Evolutionary conservation across 164 flowering plant genomes (phyloP).

Genomic region (Liriodendron chinense): DNA sequence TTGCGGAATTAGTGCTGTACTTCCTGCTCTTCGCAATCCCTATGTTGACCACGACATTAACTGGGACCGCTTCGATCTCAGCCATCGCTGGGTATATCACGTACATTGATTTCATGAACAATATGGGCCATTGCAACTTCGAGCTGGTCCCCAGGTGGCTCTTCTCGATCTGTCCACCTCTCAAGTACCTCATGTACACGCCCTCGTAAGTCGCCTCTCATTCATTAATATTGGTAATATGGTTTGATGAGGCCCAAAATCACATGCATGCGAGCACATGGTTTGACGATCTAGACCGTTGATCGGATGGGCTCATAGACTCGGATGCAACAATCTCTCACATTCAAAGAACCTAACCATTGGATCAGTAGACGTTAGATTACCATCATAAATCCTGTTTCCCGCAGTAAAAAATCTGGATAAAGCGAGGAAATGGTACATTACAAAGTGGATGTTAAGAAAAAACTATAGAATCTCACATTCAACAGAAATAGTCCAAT

Average conservation of each 20-base stretch:
- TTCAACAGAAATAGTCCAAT: no score
- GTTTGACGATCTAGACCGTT: background rate
- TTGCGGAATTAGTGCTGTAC: conserved; percentile 46
- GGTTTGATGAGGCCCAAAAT: no score
- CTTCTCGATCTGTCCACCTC: conserved; percentile 38
- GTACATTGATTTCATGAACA: conserved; percentile 55
- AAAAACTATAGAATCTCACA: no score
- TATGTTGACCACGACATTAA: conserved; percentile 1
- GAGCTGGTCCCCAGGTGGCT: conserved; percentile 43
- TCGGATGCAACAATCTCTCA: no score
- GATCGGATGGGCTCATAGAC: background rate
- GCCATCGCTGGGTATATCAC: conserved; percentile 26
- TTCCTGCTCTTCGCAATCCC: conserved; percentile 36
- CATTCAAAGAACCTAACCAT: no score
- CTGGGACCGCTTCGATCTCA: conserved; percentile 24
- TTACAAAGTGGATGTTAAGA: no score
- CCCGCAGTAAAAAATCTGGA: no score
- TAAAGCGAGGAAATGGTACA: no score
- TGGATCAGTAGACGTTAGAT: no score
- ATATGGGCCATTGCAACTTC: conserved; percentile 63
- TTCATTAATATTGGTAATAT: background rate
- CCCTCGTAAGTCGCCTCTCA: conserved; percentile 49
- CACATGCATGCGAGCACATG: no score
- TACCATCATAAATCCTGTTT: no score
- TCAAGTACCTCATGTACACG: conserved; percentile 62